phyloP scores from a whole-genome alignment of 257 asterid genomes.

The Cordia subcordata region DNA sequence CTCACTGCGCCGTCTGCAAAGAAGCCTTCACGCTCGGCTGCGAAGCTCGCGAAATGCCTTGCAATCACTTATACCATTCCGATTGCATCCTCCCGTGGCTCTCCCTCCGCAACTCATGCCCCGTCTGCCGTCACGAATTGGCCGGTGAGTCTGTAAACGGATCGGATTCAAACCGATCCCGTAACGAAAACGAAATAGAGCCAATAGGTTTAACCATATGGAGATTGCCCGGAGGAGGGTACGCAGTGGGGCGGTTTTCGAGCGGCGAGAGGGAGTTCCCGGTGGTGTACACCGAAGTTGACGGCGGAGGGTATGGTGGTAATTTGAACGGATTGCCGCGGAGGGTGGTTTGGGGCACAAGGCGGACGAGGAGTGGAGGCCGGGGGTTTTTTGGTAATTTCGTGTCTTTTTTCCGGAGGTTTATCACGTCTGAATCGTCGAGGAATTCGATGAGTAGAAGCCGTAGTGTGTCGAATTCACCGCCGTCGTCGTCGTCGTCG shows the following conservation, averaged over 20 bases:
- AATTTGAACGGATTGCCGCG: conserved; percentile 16
- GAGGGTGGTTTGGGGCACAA: conserved; percentile 20
- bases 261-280: conserved; percentile 20
- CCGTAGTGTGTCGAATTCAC: conserved; percentile 39
- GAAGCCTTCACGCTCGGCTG: conserved; percentile 13
- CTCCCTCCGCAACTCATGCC: conserved; percentile 17
- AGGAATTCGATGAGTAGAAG: conserved; percentile 31
- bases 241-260: conserved; percentile 18
- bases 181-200: not conserved
- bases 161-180: not conserved
- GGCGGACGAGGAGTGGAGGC: conserved; percentile 27
- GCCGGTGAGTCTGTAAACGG: not conserved
- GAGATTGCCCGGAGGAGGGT: conserved; percentile 25
- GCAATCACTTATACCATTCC: conserved; percentile 19
- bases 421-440: conserved; percentile 14
- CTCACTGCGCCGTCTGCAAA: conserved; percentile 20
- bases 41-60: conserved; percentile 22
- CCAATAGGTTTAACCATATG: conserved; percentile 17
- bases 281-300: conserved; percentile 19
- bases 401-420: conserved; percentile 49
- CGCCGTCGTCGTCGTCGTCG: conserved; percentile 23
- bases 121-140: conserved; percentile 19
- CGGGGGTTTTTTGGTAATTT: conserved; percentile 48
- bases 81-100: conserved; percentile 24
- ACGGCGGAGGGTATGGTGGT: conserved; percentile 27